Evolutionary conservation across 2,329 filamentous ascomycete genomes (phyloP).

Genomic region (Phialophora tarda): DNA sequence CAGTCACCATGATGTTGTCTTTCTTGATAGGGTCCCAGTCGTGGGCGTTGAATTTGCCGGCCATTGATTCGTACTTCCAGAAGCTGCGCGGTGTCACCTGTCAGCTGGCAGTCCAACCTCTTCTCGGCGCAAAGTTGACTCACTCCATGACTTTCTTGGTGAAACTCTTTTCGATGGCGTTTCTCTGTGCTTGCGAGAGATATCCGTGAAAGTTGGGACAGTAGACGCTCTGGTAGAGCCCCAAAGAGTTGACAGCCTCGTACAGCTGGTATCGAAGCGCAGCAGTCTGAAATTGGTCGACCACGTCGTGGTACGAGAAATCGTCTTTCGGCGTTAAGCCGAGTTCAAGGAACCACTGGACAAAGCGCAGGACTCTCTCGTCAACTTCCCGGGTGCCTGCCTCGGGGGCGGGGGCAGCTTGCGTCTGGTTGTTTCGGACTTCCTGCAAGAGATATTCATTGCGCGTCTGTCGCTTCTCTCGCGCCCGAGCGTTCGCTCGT

Average conservation of each 20-base stretch:
- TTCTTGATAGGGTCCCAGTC: constrained; percentile 32
- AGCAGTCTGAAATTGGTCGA: constrained; percentile 33
- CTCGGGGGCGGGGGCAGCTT: constrained; percentile 13
- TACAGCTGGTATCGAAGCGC: constrained; percentile 35
- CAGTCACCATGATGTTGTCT: constrained; percentile 34
- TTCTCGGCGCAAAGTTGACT: neutral
- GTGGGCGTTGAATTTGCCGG: constrained; percentile 32
- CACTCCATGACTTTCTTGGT: constrained; percentile 30
- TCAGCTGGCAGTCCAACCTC: neutral
- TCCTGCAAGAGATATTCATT: constrained; percentile 29
- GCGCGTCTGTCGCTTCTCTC: constrained; percentile 22
- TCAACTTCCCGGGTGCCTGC: constrained; percentile 30
- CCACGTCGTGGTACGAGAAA: constrained; percentile 33
- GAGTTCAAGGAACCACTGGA: constrained; percentile 30
- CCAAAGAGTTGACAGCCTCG: constrained; percentile 23
- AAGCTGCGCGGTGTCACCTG: constrained; percentile 11
- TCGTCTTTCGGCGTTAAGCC: constrained; percentile 29
- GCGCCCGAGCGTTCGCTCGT: constrained; percentile 14
- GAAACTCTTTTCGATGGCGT: constrained; percentile 31
- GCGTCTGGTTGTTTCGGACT: constrained; percentile 28
- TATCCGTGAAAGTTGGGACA: constrained; percentile 33
- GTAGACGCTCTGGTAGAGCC: constrained; percentile 29
- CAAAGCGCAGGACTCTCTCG: constrained; percentile 23
- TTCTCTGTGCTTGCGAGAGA: constrained; percentile 25
- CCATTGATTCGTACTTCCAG: constrained; percentile 33